Evolutionary conservation across 352 stramenopile species (phyloP), one percentile per base, ranked within the genome.

Genomic region (Globisporangium ultimum): DNA sequence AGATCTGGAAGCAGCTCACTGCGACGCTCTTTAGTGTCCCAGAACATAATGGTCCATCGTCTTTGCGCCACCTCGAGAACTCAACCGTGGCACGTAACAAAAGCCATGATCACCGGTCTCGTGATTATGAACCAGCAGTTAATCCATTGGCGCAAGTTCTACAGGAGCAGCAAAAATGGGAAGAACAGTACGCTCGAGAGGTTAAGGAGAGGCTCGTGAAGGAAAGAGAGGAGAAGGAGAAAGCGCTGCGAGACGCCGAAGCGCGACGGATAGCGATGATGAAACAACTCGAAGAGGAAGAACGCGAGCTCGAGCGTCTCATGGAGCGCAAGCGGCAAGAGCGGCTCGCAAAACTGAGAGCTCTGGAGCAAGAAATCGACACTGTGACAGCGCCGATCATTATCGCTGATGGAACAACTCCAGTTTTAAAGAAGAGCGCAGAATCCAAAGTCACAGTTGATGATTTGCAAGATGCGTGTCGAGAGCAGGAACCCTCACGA

Each of bases 1-100:
- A 66, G 17, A 68, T 95, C n/a, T 93, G 83, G 83, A 84, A 80
- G 28, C 76, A 93, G 49, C 65, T 95, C 3, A 86, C 75, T 7
- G 21, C 68, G 0, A 59, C 69, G 7, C 62, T 91, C 3, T 32
- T 74, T 60, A 66, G 9, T 14, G 50, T 32, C 0, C 24, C 24
- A 28, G 24, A 28, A 5, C 24, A 28, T 28, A 28, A 28, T 28
- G 24, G 24, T 5, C 24, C 24, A 28, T 28, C 24, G 24, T 28
- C 24, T 28, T 28, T 5, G 24, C 24, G 24, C 24, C 2, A 5
- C 5, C 2, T 28, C 24, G 24, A 28, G 24, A 28, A 28, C 24
- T 5, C 18, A 47, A 48, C 20, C 38, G 22, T 34, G 0, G 17
- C 5, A 45, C 22, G 13, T 24, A 24, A 5, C n/a, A 43, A 42